Evolutionary conservation across 2,329 filamentous ascomycete species (phyloP), one percentile per base, ranked within the genome.

Genomic region (Monilinia aucupariae): DNA sequence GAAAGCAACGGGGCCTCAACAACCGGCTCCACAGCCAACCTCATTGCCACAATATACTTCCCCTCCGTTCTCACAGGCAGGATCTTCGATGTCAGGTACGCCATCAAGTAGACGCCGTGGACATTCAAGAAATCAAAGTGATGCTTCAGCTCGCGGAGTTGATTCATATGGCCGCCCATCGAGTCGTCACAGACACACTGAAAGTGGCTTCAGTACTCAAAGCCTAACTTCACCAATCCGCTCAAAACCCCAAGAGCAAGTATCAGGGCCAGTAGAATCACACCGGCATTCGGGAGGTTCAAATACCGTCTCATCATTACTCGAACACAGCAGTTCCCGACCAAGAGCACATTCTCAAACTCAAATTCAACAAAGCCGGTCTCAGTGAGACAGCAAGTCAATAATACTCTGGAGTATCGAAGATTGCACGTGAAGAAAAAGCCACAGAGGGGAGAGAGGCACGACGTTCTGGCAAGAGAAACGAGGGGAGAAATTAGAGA

Each of bases 81-180:
- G 79, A 56, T 78, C 80, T 64, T 80, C 81, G 22, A 77, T 80
- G 5, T 76, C 81, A 49, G 83, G 82, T 62, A 81, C 81, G 3
- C 80, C 80, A 27, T 78, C 78, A 10, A 78, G 78, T 68, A 81
- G 83, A 73, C 79, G 82, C 66, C 78, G 82, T 66, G 82, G 81
- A 53, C 86, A 89, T 72, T 83, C 82, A 53, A 81, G 87, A 67
- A 84, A 87, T 69, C 80, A 82, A 70, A 90, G 86, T 75, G 87
- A 89, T 71, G 74, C 84, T 64, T 78, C 78, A 12, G 79, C 70
- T 45, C 68, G 71, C 52, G 70, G 70, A 3, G 41, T 60, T 32
- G 70, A 72, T 50, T 66, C 67, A n/a, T 73, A 71, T 51, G 70
- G 81, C 66, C 75, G 78, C 52, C 74, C 76, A 15, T 68, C 71